Percentiles rank a stretch among this genome's conserved stretches.
Evolutionary conservation across 2,329 filamentous ascomycete genomes (phyloP).

Genomic region (Stenocarpella maydis): DNA sequence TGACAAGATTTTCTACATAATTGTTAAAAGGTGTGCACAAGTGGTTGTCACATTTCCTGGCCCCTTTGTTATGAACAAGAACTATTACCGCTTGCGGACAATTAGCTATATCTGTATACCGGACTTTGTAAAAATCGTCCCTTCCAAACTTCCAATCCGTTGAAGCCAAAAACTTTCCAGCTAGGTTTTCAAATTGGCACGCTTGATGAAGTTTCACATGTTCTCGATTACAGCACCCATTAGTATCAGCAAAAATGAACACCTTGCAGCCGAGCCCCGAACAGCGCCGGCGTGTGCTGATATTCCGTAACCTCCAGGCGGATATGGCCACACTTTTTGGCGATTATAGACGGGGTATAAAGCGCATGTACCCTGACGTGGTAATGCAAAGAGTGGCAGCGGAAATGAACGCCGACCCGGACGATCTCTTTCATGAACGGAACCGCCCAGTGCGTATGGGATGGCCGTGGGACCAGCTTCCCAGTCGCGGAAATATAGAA

Average conservation of each 20-base stretch:
- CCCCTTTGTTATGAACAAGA: background rate
- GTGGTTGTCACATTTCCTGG: background rate
- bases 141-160: background rate
- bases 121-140: background rate
- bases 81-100: conserved; percentile 18
- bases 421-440: background rate
- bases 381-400: background rate
- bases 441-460: background rate
- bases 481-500: background rate
- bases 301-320: background rate
- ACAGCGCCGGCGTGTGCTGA: background rate
- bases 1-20: background rate
- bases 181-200: background rate
- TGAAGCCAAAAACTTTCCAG: too few species aligned
- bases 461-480: conserved; percentile 1
- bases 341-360: background rate
- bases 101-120: background rate
- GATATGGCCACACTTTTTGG: background rate
- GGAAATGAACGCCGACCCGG: background rate
- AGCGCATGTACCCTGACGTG: background rate
- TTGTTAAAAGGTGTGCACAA: background rate
- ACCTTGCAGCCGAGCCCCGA: background rate
- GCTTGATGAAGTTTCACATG: background rate
- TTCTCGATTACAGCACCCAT: background rate
- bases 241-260: background rate